A percentile compares a stretch with the other conserved stretches of the same genome.
These are phyloP conservation scores for Suhomyces bribrorum DNA, from an alignment of 1,139 yeast species.

Conservation along the genomic window DNA sequence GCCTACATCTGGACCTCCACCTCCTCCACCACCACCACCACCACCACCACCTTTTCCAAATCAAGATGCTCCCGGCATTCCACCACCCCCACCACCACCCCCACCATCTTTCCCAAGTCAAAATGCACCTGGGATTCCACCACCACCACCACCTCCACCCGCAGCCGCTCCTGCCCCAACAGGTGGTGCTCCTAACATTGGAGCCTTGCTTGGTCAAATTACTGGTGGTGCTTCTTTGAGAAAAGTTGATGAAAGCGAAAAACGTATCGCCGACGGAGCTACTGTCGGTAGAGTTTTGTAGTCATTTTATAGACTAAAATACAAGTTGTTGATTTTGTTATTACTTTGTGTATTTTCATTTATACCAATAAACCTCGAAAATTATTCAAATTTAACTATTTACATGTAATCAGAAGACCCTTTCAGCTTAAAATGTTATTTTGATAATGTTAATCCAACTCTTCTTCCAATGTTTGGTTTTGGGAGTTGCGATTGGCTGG, in stretches of 20 bases:
- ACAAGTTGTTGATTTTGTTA: conserved; percentile 2
- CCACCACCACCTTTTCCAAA: conserved; percentile 37
- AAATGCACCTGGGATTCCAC: conserved; percentile 14
- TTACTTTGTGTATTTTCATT: background rate
- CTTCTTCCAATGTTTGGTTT: no score
- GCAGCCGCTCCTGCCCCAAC: conserved; percentile 21
- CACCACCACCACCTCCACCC: conserved; percentile 33
- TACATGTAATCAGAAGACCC: conserved; percentile 1
- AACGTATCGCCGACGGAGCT: conserved; percentile 46
- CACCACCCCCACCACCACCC: conserved; percentile 23
- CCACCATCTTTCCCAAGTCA: no score
- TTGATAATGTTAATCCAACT: no score
- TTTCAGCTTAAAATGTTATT: no score
- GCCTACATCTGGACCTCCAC: conserved; percentile 17
- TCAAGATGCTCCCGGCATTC: conserved; percentile 8
- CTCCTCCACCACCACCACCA: conserved; percentile 22
- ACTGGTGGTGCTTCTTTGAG: conserved; percentile 52
- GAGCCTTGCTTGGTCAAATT: conserved; percentile 57
- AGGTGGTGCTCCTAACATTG: conserved; percentile 39
- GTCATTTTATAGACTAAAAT: conserved; percentile 4
- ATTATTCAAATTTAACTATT: conserved; percentile 1
- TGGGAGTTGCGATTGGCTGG: no score
- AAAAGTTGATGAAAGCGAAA: conserved; percentile 49
- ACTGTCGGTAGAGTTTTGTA: conserved; percentile 54
- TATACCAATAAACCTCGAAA: background rate